These are phyloP conservation scores for Diaporthe sp. DNA, from an alignment of 2,329 filamentous ascomycete species.

Conservation along the genomic window DNA sequence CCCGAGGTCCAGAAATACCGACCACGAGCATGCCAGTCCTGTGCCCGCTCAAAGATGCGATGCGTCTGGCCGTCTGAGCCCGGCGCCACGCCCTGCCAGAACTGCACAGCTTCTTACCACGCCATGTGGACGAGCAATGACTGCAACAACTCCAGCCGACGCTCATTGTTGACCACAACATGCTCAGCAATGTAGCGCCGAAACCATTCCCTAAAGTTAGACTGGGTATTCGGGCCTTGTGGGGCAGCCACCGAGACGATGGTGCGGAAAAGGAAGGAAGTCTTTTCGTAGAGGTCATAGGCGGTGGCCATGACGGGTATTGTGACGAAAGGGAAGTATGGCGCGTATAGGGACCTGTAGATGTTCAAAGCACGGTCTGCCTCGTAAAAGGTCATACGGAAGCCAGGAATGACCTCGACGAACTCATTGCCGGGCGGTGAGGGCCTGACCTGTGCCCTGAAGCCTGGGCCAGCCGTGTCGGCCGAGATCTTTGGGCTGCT, in stretches of 20 bases:
- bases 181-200: constrained; percentile 49
- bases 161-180: constrained; percentile 50
- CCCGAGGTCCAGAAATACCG: constrained; percentile 37
- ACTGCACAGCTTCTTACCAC: constrained; percentile 44
- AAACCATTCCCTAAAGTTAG: constrained; percentile 48
- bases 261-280: constrained; percentile 50
- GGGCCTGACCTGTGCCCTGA: constrained; percentile 3
- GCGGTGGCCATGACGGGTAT: constrained; percentile 41
- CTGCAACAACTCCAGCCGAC: constrained; percentile 49
- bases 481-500: neutral
- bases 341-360: constrained; percentile 47
- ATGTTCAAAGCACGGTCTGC: constrained; percentile 45
- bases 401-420: constrained; percentile 49
- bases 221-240: constrained; percentile 44
- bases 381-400: constrained; percentile 46
- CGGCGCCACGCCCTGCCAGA: constrained; percentile 34
- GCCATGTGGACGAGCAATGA: constrained; percentile 49
- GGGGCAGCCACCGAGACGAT: constrained; percentile 49
- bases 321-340: constrained; percentile 52
- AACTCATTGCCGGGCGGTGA: constrained; percentile 16
- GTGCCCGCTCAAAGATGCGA: constrained; percentile 36
- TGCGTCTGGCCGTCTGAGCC: constrained; percentile 36
- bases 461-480: neutral
- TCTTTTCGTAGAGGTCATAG: constrained; percentile 44
- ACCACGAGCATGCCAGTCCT: constrained; percentile 35